Evolutionary conservation across 371 early-diverging fungal genomes (phyloP), one percentile per base, ranked within the genome.

Genomic region (Apophysomyces trapeziformis): DNA sequence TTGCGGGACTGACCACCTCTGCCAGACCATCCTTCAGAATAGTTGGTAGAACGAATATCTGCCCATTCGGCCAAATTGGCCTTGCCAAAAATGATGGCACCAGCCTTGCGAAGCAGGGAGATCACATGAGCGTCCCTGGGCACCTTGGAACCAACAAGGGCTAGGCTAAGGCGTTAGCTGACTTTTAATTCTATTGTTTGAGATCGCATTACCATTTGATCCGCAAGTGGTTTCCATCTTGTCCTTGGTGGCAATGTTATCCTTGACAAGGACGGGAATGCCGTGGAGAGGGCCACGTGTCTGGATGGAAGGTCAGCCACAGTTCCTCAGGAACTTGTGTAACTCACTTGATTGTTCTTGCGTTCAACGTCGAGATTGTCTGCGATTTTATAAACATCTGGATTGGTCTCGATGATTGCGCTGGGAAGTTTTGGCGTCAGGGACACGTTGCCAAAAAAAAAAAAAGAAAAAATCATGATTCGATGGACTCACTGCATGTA

Each of bases 21-120:
- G 32, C 58, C 70, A 21, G 64, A 64, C 65, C 65, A 70, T 11
- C 70, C 70, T 32, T 63, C 63, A 7, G 63, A 63, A 12, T 63
- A 63, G 54, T 43, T 66, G 16, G 46, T 38, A 12, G 63, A 63
- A 13, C 63, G 63, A 5, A 61, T 58, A 16, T 57, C 64, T 46
- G 74, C 68, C 71, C 68, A 97, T 74, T 97, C 97, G 73, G 97
- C 98, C 94, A 97, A 89, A 73, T 96, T 97, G 16, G 93, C 87
- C 64, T 95, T 94, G 21, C 95, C 96, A 8, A 91, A 79, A 9
- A 92, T 77, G 11, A 90, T 71, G 0, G 87, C 93, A 2, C 97
- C 96, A 0, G 89, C 84, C 1, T 83, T 66, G 35, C 75, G 70
- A 7, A 96, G 75, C 12, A 78, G 70, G 11, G 79, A 61, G 5